Conservation (phyloP, 2,329 filamentous ascomycete genomes). For the Balansia obtecta region DNA sequence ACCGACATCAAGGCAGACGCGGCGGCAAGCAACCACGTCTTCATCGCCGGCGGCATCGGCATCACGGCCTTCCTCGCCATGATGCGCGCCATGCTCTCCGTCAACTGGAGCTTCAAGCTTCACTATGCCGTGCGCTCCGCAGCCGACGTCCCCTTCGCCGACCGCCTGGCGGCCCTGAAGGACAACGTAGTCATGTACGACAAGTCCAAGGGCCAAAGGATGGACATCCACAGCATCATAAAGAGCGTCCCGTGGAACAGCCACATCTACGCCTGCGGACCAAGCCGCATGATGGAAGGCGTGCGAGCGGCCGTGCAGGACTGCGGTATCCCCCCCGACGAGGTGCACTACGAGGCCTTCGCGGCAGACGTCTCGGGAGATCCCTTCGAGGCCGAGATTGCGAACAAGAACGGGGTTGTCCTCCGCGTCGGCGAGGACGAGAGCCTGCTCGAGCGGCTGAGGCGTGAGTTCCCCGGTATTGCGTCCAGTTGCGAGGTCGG, state of each 20-base stretch:
- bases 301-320: slow-evolving; percentile 27
- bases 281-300: slow-evolving; percentile 42
- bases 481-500: slow-evolving; percentile 40
- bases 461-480: slow-evolving; percentile 28
- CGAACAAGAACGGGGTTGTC: slow-evolving; percentile 23
- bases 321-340: slow-evolving; percentile 31
- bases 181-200: slow-evolving; percentile 39
- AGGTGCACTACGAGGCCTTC: slow-evolving; percentile 51
- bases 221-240: slow-evolving; percentile 41
- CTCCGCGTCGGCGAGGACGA: slow-evolving; percentile 36
- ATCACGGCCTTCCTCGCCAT: slow-evolving; percentile 51
- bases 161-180: slow-evolving; percentile 30
- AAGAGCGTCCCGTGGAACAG: slow-evolving; percentile 36
- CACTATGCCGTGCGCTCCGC: slow-evolving; percentile 45
- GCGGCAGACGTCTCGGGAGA: slow-evolving; percentile 40
- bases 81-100: slow-evolving; percentile 26
- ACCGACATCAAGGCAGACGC: slow-evolving; percentile 31
- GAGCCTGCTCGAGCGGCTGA: slow-evolving; percentile 36
- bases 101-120: slow-evolving; percentile 38
- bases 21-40: slow-evolving; percentile 44
- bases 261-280: slow-evolving; percentile 50
- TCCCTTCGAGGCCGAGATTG: slow-evolving; percentile 44
- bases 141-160: slow-evolving; percentile 41
- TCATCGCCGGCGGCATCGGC: slow-evolving; percentile 53
- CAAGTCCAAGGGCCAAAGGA: slow-evolving; percentile 33